Evolutionary conservation across 306 rosid genomes (phyloP), one percentile per base, ranked within the genome.

Genomic region (Glycine tomentella): DNA sequence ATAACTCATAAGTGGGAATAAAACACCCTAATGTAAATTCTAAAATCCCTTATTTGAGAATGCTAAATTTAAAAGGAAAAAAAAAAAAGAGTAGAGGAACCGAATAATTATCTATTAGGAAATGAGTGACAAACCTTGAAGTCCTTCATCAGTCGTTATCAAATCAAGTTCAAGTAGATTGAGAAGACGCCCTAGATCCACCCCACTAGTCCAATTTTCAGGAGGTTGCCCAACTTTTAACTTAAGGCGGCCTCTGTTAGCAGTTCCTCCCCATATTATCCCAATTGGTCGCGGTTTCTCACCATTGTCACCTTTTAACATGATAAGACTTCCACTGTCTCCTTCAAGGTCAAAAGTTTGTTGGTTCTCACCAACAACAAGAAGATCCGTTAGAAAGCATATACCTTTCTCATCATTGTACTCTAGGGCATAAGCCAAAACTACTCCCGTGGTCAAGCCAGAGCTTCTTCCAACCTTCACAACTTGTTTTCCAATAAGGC

Each of bases 191-290:
- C 99, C 97, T 0, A 96, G 99, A 88, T 96, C 98, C 66, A 96
- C 99, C 56, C 99, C 99, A 77, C 99, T 96, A 0, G 99, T 96
- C 99, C 99, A 96, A 87, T 96, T 96, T 90, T 96, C 99, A 6
- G 99, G 99, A 84, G 99, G 97, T 75, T 86, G 97, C 58, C 99
- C 99, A n/a, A 96, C 69, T 90, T 91, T 96, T 51, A 96, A 84
- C 80, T 96, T 96, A 42, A 96, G 97, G 63, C 99, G 94, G 46
- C 99, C 99, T 76, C 99, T 90, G 80, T 96, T 92, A 71, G 99
- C 99, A 63, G 99, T 96, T 77, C 99, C 99, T 55, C 99, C 99
- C 99, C 99, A 96, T 77, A 96, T 96, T 87, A 93, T 96, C 82
- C 99, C 99, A 31, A 96, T 93, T 4, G 98, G 97, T 5, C 77